Evolutionary conservation across 345 rosid genomes (phyloP), one percentile per base, ranked within the genome.

Genomic region (Capsella bursapastoris): DNA sequence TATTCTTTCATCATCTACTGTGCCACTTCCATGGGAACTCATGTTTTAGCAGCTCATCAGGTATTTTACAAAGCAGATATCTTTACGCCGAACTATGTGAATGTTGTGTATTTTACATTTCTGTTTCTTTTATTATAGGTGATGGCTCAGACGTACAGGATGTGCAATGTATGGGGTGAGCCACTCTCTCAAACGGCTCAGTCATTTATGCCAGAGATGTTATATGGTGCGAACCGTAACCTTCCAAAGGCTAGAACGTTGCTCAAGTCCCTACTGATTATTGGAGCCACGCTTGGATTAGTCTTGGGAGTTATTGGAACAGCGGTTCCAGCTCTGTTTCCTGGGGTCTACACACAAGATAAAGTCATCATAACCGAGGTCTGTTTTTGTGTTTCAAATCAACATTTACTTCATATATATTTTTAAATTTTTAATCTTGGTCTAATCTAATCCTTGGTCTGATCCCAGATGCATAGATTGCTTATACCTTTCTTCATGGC

Each of bases 111-210:
- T 47, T 40, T 11, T 43, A 44, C 15, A 25, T 12, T 22, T 22
- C 38, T 44, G 18, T 8, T 29, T 7, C 7, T 64, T 12, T 6
- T 27, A 4, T 37, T 4, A 41, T 40, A 78, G 96, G 88, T 88
- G 73, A 85, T 90, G 93, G 67, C 91, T 82, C 97, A 91, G 83
- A 86, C 80, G 14, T 84, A 28, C 29, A 41, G 85, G 72, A 86
- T 93, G 85, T 88, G 92, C 73, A 79, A 85, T 0, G 94, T 91
- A 18, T 89, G 87, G 80, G 93, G 97, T 14, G 93, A 86, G 79
- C 96, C 98, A 65, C 94, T 93, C 31, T 93, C 94, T 68, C 98
- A 93, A 77, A 89, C 98, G 41, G 94, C 98, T 62, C 96, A 93
- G 47, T 88, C 98, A 47, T 93, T 91, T 74, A 87, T 93, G 96